phyloP scores from a whole-genome alignment of 306 rosid species.

The Begonia fuchsioides region DNA sequence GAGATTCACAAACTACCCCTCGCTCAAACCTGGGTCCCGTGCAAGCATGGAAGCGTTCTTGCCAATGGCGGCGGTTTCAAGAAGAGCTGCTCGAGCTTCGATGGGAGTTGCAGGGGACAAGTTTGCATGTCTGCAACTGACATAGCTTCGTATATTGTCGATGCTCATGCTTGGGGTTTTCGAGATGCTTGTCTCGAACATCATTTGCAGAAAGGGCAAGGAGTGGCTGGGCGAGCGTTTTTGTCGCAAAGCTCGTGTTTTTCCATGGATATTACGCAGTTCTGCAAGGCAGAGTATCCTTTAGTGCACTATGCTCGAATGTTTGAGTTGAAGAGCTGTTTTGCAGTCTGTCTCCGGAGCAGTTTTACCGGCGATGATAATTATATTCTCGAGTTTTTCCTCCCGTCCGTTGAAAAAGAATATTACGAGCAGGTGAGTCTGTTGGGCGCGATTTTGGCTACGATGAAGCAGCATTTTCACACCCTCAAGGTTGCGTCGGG shows the following conservation, averaged over 20 bases:
- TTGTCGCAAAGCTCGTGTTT: conserved; percentile 45
- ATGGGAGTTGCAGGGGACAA: conserved; percentile 61
- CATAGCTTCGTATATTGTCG: conserved; percentile 52
- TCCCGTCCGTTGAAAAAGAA: conserved; percentile 35
- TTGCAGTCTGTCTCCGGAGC: conserved; percentile 59
- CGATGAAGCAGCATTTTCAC: conserved; percentile 46
- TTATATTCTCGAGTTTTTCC: conserved; percentile 60
- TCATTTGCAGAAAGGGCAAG: conserved; percentile 81
- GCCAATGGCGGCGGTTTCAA: conserved; percentile 59
- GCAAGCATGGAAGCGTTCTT: conserved; percentile 55
- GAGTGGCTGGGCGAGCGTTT: conserved; percentile 74
- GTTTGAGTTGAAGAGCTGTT: conserved; percentile 52
- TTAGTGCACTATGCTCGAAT: conserved; percentile 66
- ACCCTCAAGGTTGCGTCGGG: conserved; percentile 62
- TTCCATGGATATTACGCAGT: conserved; percentile 42
- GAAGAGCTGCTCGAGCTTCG: conserved; percentile 60
- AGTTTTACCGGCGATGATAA: conserved; percentile 53
- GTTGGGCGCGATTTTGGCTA: conserved; percentile 46
- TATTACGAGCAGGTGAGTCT: conserved; percentile 26
- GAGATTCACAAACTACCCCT: conserved; percentile 65
- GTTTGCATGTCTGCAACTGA: conserved; percentile 81
- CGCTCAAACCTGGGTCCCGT: conserved; percentile 89
- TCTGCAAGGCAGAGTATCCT: conserved; percentile 65
- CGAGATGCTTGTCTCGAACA: conserved; percentile 72
- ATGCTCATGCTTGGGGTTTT: conserved; percentile 65